Base-by-base conservation (phyloP, 345 rosid genomes). In the Iberis pinnata region DNA sequence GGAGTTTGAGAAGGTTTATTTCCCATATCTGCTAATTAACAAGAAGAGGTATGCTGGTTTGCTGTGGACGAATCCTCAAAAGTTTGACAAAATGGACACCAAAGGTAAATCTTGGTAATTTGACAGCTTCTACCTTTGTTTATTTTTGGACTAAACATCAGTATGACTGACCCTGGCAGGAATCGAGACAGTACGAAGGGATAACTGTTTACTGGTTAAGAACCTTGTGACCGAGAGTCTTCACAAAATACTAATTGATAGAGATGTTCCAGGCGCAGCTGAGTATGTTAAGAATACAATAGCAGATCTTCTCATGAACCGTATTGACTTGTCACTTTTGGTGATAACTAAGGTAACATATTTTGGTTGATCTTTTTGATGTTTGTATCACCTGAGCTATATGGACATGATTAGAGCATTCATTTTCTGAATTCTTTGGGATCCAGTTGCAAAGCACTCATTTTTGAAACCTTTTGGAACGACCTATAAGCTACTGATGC, bases 21-120 rank as follows among this genome's bases (percentile, higher is more conserved):
- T 72, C 65, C 98, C 97, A 20, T 92, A 83, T 68, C 75, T 92
- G 35, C 72, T 92, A 76, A 92, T 92, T 56, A 88, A 88, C 80
- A 92, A 92, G 83, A 92, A 92, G 79, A 81, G 95, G 74, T 92
- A 92, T 76, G 97, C 98, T 73, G 98, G 98, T 71, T 77, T 92
- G 72, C 74, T 65, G 41, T 92, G 97, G 97, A 88, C 98, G 39
- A 84, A 73, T 67, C 82, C 95, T 10, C 61, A 77, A 24, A 78
- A 78, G 56, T 88, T 73, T 64, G 98, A 92, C 76, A 88, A 92
- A 70, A 88, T 92, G 95, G 97, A 88, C 69, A 83, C 96, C 43
- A 92, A 92, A 81, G 97, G 97, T 86, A 73, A 69, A 54, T 16
- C 35, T 18, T 57, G 2, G 13, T 53, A 20, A 17, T 45, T 56